These are phyloP conservation scores for Globisporangium polare DNA, from an alignment of 352 stramenopile species.

Conservation along the genomic window DNA sequence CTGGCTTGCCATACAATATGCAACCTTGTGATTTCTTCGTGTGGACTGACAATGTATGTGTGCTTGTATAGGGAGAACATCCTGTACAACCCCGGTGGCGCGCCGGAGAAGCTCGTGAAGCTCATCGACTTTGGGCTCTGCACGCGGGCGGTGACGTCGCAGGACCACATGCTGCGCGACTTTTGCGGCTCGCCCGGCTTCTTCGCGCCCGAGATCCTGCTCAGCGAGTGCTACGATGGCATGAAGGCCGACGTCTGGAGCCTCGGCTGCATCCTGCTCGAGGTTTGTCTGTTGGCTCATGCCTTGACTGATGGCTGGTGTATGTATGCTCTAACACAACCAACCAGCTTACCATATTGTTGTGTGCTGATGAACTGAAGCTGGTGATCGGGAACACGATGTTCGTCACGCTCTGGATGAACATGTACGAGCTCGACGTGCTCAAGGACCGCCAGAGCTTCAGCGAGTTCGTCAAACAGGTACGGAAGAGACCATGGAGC, in stretches of 20 bases:
- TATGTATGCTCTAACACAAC: background rate
- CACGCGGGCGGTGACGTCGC: conserved; percentile 32
- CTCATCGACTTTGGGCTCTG: conserved; percentile 83
- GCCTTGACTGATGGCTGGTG: background rate
- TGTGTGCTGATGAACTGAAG: conserved; percentile 20
- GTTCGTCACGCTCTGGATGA: conserved; percentile 87
- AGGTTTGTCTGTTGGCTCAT: conserved; percentile 26
- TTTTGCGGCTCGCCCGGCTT: conserved; percentile 84
- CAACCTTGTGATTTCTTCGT: background rate
- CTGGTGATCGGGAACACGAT: conserved; percentile 67
- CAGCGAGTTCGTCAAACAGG: conserved; percentile 27
- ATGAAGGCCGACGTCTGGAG: conserved; percentile 84
- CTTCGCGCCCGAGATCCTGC: conserved; percentile 81
- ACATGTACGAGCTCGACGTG: conserved; percentile 70
- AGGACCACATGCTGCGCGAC: conserved; percentile 44
- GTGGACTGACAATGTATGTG: background rate
- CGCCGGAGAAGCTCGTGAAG: conserved; percentile 40
- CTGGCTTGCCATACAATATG: background rate
- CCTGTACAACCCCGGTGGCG: conserved; percentile 35
- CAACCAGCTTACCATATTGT: background rate
- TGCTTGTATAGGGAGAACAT: conserved; percentile 56
- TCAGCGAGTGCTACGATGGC: conserved; percentile 61
- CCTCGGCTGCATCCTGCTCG: conserved; percentile 80
- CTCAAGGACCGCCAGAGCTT: conserved; percentile 66
- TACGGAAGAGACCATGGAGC: background rate